Percentiles rank a stretch among this genome's conserved stretches.
These are phyloP conservation scores for Naganishia antarctica DNA, from an alignment of 768 basidiomycete genomes.

Conservation along the genomic window DNA sequence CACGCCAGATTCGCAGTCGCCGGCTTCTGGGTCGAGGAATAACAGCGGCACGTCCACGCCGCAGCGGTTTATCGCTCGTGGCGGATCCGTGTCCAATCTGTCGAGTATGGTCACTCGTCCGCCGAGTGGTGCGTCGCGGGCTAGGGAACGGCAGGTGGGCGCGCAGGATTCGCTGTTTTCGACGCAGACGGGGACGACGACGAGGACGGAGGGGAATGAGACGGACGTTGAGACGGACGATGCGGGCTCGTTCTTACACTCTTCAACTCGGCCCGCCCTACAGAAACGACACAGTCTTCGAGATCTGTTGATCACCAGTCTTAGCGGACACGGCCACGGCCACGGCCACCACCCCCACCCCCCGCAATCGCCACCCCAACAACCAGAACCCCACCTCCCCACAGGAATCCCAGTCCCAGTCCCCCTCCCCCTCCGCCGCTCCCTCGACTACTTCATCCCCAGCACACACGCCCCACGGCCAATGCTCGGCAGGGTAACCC, in stretches of 20 bases:
- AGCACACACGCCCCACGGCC: neutral
- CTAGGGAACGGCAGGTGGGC: neutral
- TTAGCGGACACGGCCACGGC: neutral
- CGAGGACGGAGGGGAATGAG: neutral
- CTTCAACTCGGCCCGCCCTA: neutral
- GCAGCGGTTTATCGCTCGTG: neutral
- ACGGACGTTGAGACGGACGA: slow-evolving; percentile 3
- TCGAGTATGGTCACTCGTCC: neutral
- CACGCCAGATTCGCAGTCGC: neutral
- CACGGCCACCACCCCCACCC: neutral
- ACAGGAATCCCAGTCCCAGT: neutral
- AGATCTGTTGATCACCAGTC: neutral
- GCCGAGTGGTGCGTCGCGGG: neutral
- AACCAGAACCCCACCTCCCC: neutral
- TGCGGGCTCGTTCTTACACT: neutral
- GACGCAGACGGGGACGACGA: neutral
- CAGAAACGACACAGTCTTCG: neutral
- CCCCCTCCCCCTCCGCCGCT: neutral
- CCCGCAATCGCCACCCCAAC: neutral
- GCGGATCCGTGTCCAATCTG: neutral
- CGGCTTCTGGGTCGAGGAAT: neutral
- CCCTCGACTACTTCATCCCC: neutral
- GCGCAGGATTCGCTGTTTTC: neutral
- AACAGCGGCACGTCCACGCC: slow-evolving; percentile 10
- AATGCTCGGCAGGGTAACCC: neutral